These are phyloP conservation scores for Cladophialophora yegresii DNA, from an alignment of 2,329 filamentous ascomycete genomes.

Conservation along the genomic window DNA sequence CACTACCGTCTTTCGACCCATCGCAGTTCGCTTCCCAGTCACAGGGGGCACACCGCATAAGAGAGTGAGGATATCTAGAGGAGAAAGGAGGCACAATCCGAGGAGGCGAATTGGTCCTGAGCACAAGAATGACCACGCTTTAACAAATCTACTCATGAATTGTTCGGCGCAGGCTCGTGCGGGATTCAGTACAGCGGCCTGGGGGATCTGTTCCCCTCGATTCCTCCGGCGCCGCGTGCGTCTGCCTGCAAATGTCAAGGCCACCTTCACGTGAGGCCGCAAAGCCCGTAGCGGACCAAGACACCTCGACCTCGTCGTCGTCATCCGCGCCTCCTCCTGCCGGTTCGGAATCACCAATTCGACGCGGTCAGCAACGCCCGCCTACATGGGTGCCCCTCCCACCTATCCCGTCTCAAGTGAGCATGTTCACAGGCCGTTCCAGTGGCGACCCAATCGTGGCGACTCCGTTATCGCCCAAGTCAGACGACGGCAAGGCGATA, in stretches of 20 bases:
- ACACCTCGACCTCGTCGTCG: not conserved
- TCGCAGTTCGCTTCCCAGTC: not conserved
- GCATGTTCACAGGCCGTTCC: constrained; percentile 33
- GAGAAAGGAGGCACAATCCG: not conserved
- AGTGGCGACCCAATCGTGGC: constrained; percentile 12
- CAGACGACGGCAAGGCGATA: constrained; percentile 15
- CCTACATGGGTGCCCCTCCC: constrained; percentile 25
- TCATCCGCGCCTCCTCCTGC: not conserved
- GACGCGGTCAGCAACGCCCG: constrained; percentile 12
- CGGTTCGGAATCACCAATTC: not conserved
- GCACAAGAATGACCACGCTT: not conserved
- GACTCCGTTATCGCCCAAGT: constrained; percentile 9
- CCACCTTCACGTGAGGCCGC: constrained; percentile 14
- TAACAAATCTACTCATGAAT: not conserved
- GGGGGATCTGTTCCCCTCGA: not conserved
- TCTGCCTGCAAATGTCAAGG: constrained; percentile 22
- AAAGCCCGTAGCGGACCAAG: constrained; percentile 1
- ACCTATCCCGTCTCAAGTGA: constrained; percentile 26
- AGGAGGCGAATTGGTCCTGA: not conserved
- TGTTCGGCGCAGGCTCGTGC: not conserved
- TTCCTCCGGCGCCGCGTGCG: not conserved
- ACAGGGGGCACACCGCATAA: not conserved
- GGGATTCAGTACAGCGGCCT: not conserved
- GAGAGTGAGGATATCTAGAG: not conserved
- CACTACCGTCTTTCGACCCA: not conserved